Conservation (phyloP, 495 filamentous ascomycete species). For the Aspergillus saccharolyticus region DNA sequence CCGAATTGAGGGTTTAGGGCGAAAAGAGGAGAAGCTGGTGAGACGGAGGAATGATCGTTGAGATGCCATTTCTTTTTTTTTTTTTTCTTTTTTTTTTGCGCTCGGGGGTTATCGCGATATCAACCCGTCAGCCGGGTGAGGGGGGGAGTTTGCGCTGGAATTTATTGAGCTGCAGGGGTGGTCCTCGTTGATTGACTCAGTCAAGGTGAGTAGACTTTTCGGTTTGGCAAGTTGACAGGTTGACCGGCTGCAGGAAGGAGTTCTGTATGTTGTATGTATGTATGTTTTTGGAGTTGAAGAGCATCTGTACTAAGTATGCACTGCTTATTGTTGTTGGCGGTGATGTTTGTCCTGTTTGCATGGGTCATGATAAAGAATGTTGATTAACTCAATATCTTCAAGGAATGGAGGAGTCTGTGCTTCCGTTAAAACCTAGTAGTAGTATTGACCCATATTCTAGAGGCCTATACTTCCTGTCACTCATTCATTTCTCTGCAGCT, state of each 20-base stretch:
- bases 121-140: too few relatives aligned
- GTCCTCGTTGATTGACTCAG: neutral
- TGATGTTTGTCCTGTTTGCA: neutral
- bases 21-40: conserved; percentile 13
- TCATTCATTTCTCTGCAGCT: too few relatives aligned
- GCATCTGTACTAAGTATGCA: neutral
- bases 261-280: neutral
- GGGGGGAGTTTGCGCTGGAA: neutral
- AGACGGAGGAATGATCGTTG: conserved; percentile 15
- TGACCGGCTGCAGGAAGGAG: neutral
- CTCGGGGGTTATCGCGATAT: too few relatives aligned
- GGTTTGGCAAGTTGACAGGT: neutral
- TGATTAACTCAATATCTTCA: neutral
- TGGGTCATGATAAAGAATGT: neutral
- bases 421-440: too few relatives aligned
- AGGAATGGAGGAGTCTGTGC: too few relatives aligned
- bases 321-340: neutral
- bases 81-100: neutral
- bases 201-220: neutral
- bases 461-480: too few relatives aligned
- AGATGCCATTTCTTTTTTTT: conserved; percentile 2
- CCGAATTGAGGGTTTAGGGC: conserved; percentile 8
- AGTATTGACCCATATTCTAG: too few relatives aligned
- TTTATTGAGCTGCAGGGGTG: too few relatives aligned
- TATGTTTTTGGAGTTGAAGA: neutral